A percentile compares a stretch with the other conserved stretches of the same genome.
These are phyloP conservation scores for Sechiopsis laciniata DNA, from an alignment of 306 rosid genomes.

Conservation along the genomic window DNA sequence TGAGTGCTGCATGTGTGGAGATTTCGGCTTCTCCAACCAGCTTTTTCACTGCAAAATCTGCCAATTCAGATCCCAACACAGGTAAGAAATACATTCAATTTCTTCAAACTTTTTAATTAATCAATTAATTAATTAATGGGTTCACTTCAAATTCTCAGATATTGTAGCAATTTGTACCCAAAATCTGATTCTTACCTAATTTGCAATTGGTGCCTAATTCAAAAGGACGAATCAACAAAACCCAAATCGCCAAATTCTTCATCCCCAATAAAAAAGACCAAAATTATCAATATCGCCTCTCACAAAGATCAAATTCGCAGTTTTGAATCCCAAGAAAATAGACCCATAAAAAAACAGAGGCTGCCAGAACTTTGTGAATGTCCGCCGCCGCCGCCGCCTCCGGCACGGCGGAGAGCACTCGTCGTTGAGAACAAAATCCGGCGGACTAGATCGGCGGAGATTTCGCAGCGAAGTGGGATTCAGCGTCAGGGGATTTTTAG, in stretches of 20 bases:
- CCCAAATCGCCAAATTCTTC: slow-evolving; percentile 67
- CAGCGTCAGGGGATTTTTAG: slow-evolving; percentile 49
- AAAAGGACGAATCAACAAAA: slow-evolving; percentile 39
- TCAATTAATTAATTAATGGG: neutral
- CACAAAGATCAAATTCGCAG: neutral
- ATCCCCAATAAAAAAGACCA: too few species aligned
- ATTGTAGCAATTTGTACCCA: slow-evolving; percentile 85
- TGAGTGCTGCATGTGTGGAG: slow-evolving; percentile 99
- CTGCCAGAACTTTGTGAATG: slow-evolving; percentile 36
- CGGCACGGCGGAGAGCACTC: neutral
- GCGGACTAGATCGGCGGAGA: slow-evolving; percentile 56
- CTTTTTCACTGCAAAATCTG: slow-evolving; percentile 79
- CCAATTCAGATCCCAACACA: slow-evolving; percentile 96
- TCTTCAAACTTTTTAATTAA: too few species aligned
- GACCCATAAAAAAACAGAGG: slow-evolving; percentile 56
- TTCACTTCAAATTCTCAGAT: slow-evolving; percentile 34
- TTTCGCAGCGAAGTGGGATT: slow-evolving; percentile 35
- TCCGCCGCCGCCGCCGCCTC: neutral
- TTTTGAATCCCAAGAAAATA: neutral
- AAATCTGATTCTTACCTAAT: slow-evolving; percentile 39
- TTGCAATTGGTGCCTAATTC: slow-evolving; percentile 89
- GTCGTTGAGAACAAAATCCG: slow-evolving; percentile 44
- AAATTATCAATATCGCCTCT: slow-evolving; percentile 10
- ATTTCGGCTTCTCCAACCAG: slow-evolving; percentile 74
- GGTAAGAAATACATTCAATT: slow-evolving; percentile 31